phyloP scores from a whole-genome alignment of 2,329 filamentous ascomycete genomes.

The Talaromyces sp. region DNA sequence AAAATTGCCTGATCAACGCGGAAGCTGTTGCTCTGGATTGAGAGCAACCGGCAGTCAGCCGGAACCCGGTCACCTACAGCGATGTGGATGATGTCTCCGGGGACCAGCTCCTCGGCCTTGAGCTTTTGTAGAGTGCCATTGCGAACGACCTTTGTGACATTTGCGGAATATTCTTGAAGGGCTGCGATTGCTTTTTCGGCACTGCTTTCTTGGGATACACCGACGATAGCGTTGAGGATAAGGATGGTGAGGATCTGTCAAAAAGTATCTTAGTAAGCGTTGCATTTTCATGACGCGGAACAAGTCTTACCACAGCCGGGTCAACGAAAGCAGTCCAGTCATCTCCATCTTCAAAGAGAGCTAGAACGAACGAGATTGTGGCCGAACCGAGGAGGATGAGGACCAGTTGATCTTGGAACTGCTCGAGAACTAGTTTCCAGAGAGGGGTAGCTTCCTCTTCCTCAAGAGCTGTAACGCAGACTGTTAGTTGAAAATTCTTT shows the following conservation, averaged over 20 bases:
- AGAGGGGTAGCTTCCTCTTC: conserved; percentile 95
- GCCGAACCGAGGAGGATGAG: conserved; percentile 91
- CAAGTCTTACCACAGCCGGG: conserved; percentile 74
- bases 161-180: conserved; percentile 97
- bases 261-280: not conserved
- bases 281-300: not conserved
- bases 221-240: conserved; percentile 92
- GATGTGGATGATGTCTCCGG: conserved; percentile 85
- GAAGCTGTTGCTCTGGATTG: conserved; percentile 96
- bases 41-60: conserved; percentile 84
- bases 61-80: conserved; percentile 90
- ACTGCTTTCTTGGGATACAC: conserved; percentile 97
- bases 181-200: conserved; percentile 98
- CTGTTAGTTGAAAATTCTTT: conserved; percentile 20
- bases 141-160: conserved; percentile 90
- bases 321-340: conserved; percentile 98
- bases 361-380: conserved; percentile 86
- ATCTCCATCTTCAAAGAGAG: conserved; percentile 86
- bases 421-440: conserved; percentile 95
- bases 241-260: conserved; percentile 88
- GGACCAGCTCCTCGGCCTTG: conserved; percentile 95
- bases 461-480: conserved; percentile 55
- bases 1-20: conserved; percentile 94
- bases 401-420: conserved; percentile 98
- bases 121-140: conserved; percentile 76